These are phyloP conservation scores for Phylloporus gajari DNA, from an alignment of 1,284 basidiomycete species.

Conservation along the genomic window DNA sequence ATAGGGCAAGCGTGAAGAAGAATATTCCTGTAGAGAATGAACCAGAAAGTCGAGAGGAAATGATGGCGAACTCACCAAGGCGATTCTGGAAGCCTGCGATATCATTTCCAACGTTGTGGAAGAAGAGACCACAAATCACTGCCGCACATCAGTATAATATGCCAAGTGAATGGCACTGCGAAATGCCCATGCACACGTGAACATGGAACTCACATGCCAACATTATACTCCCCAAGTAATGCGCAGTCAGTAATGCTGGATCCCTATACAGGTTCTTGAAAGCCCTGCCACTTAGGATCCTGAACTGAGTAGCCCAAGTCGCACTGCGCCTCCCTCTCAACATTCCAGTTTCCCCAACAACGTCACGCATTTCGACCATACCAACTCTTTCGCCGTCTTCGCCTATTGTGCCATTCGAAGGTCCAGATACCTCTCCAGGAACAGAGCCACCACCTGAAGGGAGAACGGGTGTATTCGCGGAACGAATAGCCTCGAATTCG, in stretches of 20 bases:
- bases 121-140: slow-evolving; percentile 88
- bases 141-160: not conserved
- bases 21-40: slow-evolving; percentile 74
- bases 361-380: slow-evolving; percentile 67
- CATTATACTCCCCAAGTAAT: slow-evolving; percentile 87
- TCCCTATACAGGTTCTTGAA: slow-evolving; percentile 99
- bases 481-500: slow-evolving; percentile 68
- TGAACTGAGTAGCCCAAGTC: slow-evolving; percentile 89
- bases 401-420: slow-evolving; percentile 38
- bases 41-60: not conserved
- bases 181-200: not conserved
- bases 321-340: slow-evolving; percentile 86
- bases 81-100: slow-evolving; percentile 95
- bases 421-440: slow-evolving; percentile 21
- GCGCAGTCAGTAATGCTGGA: slow-evolving; percentile 89
- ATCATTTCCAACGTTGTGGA: slow-evolving; percentile 86
- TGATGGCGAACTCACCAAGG: slow-evolving; percentile 59
- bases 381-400: slow-evolving; percentile 37
- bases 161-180: not conserved
- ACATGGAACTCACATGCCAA: slow-evolving; percentile 74
- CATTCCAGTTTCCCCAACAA: slow-evolving; percentile 71
- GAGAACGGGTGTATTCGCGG: slow-evolving; percentile 26
- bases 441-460: not conserved
- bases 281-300: slow-evolving; percentile 92
- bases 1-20: slow-evolving; percentile 95